phyloP scores from a whole-genome alignment of 225 moss, liverwort and hornwort genomes.

The Marchantia paleacea region DNA sequence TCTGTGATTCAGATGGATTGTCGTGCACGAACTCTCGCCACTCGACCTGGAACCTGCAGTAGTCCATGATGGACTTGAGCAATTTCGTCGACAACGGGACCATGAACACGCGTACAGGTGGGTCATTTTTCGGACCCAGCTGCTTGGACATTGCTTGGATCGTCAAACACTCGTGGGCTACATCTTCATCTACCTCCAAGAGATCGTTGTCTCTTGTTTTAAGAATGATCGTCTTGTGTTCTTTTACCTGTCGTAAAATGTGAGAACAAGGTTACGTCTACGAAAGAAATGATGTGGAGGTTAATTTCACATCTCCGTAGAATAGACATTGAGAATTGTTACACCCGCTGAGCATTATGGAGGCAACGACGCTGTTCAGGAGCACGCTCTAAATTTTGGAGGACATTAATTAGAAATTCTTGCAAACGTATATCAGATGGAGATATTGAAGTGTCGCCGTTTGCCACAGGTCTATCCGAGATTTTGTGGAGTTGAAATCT shows the following conservation, averaged over 20 bases:
- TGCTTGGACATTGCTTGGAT: conserved; percentile 24
- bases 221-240: conserved; percentile 4
- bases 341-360: not conserved
- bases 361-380: not conserved
- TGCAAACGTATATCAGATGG: not conserved
- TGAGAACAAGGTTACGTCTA: too few relatives aligned
- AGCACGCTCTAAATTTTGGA: not conserved
- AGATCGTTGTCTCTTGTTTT: conserved; percentile 25
- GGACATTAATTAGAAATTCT: not conserved
- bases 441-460: too few relatives aligned
- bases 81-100: conserved; percentile 21
- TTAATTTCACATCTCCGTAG: not conserved
- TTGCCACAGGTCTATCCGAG: too few relatives aligned
- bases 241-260: not conserved
- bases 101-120: conserved; percentile 21
- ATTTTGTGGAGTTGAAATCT: not conserved
- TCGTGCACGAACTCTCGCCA: not conserved
- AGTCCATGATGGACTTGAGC: conserved; percentile 6
- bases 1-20: conserved; percentile 8
- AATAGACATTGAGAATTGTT: not conserved
- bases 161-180: conserved; percentile 21
- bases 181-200: conserved; percentile 26
- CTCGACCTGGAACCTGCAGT: conserved; percentile 23
- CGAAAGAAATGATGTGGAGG: too few relatives aligned
- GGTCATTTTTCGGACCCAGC: conserved; percentile 14